phyloP scores from a whole-genome alignment of 2,329 filamentous ascomycete genomes.

The Cercospora janseana region DNA sequence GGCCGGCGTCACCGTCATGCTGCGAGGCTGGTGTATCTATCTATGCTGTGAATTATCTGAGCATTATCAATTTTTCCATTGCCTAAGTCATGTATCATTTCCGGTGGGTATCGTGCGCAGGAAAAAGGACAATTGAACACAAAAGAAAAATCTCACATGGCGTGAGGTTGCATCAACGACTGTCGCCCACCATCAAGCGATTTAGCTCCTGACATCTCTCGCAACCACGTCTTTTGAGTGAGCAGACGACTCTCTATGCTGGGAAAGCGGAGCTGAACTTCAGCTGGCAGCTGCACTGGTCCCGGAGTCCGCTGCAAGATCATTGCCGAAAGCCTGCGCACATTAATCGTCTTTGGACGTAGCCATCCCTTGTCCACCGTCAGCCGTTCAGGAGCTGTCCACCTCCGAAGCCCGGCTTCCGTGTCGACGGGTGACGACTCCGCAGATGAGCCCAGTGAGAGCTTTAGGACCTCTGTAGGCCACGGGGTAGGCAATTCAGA shows the following conservation, averaged over 20 bases:
- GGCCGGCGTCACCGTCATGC: no score
- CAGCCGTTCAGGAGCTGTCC: constrained; percentile 3
- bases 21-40: no score
- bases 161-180: background rate
- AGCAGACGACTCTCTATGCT: constrained; percentile 16
- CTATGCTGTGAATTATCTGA: no score
- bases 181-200: background rate
- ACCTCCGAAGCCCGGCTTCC: constrained; percentile 2
- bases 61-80: no score
- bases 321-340: no score
- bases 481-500: constrained; percentile 3
- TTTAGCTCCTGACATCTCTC: constrained; percentile 6
- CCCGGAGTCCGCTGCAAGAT: no score
- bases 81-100: no score
- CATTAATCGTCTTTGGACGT: no score
- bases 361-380: background rate
- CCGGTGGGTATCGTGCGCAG: no score
- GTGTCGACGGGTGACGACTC: constrained; percentile 3
- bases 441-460: background rate
- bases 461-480: constrained; percentile 9
- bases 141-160: no score
- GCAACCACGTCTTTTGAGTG: constrained; percentile 9
- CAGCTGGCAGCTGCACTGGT: constrained; percentile 10
- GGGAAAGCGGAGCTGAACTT: constrained; percentile 10
- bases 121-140: no score